phyloP scores from a whole-genome alignment of 2,329 filamentous ascomycete genomes.

The Leptographium wingfieldii region DNA sequence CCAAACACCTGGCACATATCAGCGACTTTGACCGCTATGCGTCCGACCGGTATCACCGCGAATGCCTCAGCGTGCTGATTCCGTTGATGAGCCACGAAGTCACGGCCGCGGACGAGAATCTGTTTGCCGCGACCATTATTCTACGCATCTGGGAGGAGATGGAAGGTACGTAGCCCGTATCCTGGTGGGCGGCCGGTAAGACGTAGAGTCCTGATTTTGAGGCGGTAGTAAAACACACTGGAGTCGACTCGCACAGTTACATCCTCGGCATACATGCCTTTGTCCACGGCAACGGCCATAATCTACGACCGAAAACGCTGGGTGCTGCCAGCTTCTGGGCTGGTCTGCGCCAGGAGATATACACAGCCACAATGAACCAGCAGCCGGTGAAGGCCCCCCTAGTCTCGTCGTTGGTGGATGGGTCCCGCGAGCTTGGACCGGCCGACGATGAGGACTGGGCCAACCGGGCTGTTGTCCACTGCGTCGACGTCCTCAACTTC shows the following conservation, averaged over 20 bases:
- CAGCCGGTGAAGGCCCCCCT: conserved; percentile 35
- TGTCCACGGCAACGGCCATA: conserved; percentile 27
- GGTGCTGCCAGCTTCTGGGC: conserved; percentile 45
- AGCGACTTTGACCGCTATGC: conserved; percentile 34
- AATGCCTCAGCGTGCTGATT: conserved; percentile 36
- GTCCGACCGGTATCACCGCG: conserved; percentile 39
- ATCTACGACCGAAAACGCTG: conserved; percentile 27
- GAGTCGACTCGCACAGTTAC: conserved; percentile 33
- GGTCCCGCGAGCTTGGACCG: conserved; percentile 27
- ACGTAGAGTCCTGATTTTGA: neutral
- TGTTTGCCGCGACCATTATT: conserved; percentile 43
- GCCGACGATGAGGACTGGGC: conserved; percentile 44
- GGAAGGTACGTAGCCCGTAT: conserved; percentile 15
- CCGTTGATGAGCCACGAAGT: conserved; percentile 30
- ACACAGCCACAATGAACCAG: conserved; percentile 37
- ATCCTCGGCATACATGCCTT: conserved; percentile 33
- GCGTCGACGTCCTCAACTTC: conserved; percentile 50
- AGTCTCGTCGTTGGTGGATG: conserved; percentile 35
- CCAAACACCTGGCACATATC: conserved; percentile 39
- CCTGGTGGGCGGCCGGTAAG: too few relatives aligned
- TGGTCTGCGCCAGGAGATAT: conserved; percentile 46
- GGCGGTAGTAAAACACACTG: conserved; percentile 24
- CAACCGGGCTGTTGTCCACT: conserved; percentile 48
- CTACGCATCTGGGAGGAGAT: conserved; percentile 45
- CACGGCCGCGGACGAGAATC: conserved; percentile 33